phyloP scores from a whole-genome alignment of 441 rosid species.

The Daphne laureola region DNA sequence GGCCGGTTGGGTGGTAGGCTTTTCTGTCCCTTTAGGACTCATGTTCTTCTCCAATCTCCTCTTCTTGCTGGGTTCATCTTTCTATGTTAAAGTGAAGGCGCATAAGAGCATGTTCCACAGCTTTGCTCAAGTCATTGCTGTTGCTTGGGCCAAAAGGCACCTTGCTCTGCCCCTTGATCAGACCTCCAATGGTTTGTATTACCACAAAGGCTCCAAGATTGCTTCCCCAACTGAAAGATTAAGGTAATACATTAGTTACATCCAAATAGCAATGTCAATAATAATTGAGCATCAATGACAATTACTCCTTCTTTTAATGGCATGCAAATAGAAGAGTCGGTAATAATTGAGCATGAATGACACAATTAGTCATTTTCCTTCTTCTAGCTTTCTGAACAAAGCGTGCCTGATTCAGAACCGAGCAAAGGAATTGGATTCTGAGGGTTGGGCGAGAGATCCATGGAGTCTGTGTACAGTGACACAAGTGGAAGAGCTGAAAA shows the following conservation, averaged over 20 bases:
- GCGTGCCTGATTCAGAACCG: constrained; percentile 28
- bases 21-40: constrained; percentile 31
- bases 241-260: constrained; percentile 18
- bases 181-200: constrained; percentile 17
- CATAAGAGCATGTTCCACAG: constrained; percentile 26
- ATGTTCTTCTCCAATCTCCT: constrained; percentile 20
- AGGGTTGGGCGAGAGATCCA: constrained; percentile 20
- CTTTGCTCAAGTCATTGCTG: constrained; percentile 23
- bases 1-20: constrained; percentile 34
- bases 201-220: constrained; percentile 26
- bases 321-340: too few relatives aligned
- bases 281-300: too few relatives aligned
- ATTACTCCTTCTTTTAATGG: too few relatives aligned
- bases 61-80: constrained; percentile 24
- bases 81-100: constrained; percentile 26
- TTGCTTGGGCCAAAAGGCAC: constrained; percentile 25
- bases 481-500: constrained; percentile 40
- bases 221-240: constrained; percentile 26
- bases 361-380: too few relatives aligned
- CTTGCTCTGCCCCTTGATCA: constrained; percentile 14
- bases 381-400: constrained; percentile 37
- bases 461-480: constrained; percentile 29
- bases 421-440: constrained; percentile 17
- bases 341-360: too few relatives aligned
- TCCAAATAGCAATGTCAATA: too few relatives aligned